phyloP scores from a whole-genome alignment of 495 filamentous ascomycete genomes.

The Xylaria venustula region DNA sequence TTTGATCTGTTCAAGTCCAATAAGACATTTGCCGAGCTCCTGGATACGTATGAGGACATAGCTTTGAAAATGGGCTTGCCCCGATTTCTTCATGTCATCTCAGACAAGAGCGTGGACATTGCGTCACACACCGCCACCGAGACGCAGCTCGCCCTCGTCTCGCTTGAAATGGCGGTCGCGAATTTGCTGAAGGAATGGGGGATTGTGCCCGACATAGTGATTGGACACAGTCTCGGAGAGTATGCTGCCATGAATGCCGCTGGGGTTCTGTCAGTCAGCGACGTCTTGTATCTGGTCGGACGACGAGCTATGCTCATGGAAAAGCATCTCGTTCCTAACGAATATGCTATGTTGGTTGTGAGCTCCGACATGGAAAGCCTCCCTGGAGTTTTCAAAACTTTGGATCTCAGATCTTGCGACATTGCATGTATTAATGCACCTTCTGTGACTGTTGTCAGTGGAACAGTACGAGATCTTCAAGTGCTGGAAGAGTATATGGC shows the following conservation, averaged over 20 bases:
- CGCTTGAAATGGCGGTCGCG: slow-evolving; percentile 18
- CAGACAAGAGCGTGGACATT: too few relatives aligned
- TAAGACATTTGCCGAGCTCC: too few relatives aligned
- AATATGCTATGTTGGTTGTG: slow-evolving; percentile 51
- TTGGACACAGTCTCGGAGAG: slow-evolving; percentile 67
- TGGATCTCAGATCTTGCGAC: background rate
- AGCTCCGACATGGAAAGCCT: background rate
- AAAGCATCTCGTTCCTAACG: slow-evolving; percentile 53
- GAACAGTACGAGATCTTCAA: background rate
- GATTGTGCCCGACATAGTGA: slow-evolving; percentile 56
- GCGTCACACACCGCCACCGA: too few relatives aligned
- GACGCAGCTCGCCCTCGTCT: slow-evolving; percentile 14
- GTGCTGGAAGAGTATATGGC: slow-evolving; percentile 35
- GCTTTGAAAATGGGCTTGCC: too few relatives aligned
- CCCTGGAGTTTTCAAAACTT: background rate
- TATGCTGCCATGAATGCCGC: slow-evolving; percentile 66
- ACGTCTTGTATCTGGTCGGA: slow-evolving; percentile 66
- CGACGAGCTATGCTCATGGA: slow-evolving; percentile 60
- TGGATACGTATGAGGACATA: too few relatives aligned
- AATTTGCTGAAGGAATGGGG: slow-evolving; percentile 63
- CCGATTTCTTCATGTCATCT: too few relatives aligned
- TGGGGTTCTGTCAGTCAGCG: slow-evolving; percentile 60
- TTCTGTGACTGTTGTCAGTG: too few relatives aligned
- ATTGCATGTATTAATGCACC: background rate
- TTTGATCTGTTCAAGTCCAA: too few relatives aligned